Evolutionary conservation across 129 eudicot species (phyloP).

Genomic region (Lactuca saligna): DNA sequence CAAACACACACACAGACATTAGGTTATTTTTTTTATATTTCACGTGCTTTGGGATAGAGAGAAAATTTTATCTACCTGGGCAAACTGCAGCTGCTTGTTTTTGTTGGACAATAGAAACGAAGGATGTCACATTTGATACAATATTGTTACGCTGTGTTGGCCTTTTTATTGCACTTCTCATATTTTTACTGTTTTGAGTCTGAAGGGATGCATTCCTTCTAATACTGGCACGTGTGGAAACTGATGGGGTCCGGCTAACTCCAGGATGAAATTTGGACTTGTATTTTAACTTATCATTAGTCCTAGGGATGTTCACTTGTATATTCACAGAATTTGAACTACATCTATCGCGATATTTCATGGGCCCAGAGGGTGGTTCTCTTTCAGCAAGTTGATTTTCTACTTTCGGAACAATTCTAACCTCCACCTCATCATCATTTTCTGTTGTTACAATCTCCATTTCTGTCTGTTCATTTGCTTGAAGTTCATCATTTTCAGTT

Average conservation of each 20-base stretch:
- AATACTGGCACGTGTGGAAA: conserved; percentile 41
- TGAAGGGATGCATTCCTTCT: conserved; percentile 42
- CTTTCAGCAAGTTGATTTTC: conserved; percentile 21
- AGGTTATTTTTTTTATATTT: conserved; percentile 6
- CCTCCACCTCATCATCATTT: conserved; percentile 29
- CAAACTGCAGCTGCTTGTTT: conserved; percentile 77
- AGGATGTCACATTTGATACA: conserved; percentile 68
- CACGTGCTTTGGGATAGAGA: not conserved
- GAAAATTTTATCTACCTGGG: conserved; percentile 42
- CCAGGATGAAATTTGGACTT: conserved; percentile 31
- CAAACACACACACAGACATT: not conserved
- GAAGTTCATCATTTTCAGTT: conserved; percentile 44
- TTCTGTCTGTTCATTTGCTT: conserved; percentile 31
- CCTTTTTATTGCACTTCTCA: conserved; percentile 49
- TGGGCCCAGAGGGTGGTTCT: conserved; percentile 33
- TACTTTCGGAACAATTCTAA: conserved; percentile 15
- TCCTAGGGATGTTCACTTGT: conserved; percentile 32
- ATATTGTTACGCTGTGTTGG: conserved; percentile 55
- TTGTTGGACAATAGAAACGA: conserved; percentile 79
- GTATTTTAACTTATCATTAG: conserved; percentile 36
- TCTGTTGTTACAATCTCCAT: conserved; percentile 15
- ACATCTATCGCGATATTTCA: conserved; percentile 34
- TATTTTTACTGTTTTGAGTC: conserved; percentile 37
- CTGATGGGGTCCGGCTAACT: conserved; percentile 37
- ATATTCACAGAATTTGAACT: conserved; percentile 38